phyloP scores from a whole-genome alignment of 148 eudicot species.

The Silene conica region DNA sequence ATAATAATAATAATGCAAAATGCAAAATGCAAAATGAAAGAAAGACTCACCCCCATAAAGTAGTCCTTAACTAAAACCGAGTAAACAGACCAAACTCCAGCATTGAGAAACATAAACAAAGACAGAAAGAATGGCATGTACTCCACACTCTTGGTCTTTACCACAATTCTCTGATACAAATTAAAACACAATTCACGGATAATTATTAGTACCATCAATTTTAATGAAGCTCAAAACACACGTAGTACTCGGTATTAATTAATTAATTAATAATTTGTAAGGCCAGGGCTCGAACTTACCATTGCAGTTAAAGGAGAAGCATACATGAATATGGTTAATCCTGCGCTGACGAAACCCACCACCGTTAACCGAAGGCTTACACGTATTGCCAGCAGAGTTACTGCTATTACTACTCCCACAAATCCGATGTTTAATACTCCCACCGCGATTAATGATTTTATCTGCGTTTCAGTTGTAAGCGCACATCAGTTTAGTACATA shows the following conservation, averaged over 20 bases:
- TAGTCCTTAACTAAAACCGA: conserved; percentile 13
- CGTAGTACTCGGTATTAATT: too few species aligned
- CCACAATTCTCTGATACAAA: conserved; percentile 6
- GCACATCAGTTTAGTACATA: not conserved
- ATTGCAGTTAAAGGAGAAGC: conserved; percentile 27
- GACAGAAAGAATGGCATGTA: conserved; percentile 27
- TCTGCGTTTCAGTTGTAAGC: conserved; percentile 3
- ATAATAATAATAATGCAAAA: too few species aligned
- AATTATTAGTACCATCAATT: too few species aligned
- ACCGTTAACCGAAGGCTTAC: conserved; percentile 1
- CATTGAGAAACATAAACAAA: conserved; percentile 16
- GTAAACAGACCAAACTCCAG: conserved; percentile 18
- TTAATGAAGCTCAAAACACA: too few species aligned
- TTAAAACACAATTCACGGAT: too few species aligned
- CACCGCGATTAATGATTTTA: conserved; percentile 9
- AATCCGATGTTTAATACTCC: conserved; percentile 10
- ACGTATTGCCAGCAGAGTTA: not conserved
- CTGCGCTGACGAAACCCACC: conserved; percentile 11
- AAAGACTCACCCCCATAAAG: conserved; percentile 21
- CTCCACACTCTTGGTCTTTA: conserved; percentile 22
- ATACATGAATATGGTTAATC: conserved; percentile 23
- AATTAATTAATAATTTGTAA: too few species aligned
- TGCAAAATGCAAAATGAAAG: too few species aligned
- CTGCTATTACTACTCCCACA: conserved; percentile 10
- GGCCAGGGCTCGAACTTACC: conserved; percentile 17